These are phyloP conservation scores for Plectranthus barbatus DNA, from an alignment of 257 asterid genomes.

Conservation along the genomic window DNA sequence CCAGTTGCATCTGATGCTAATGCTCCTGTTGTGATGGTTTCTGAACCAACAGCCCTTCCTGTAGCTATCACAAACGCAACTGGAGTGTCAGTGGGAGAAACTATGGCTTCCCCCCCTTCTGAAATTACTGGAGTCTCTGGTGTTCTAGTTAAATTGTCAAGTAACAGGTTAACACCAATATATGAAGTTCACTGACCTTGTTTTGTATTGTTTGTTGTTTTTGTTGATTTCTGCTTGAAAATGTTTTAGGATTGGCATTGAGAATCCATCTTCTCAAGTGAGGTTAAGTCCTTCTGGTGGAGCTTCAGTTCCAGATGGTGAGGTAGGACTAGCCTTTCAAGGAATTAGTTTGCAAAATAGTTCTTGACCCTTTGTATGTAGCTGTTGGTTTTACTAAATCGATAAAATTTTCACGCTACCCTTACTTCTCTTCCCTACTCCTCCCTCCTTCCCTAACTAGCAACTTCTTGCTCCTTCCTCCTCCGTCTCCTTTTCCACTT, in stretches of 20 bases:
- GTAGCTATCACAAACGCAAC: conserved; percentile 26
- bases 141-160: conserved; percentile 30
- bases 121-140: conserved; percentile 32
- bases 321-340: conserved; percentile 37
- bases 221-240: conserved; percentile 11
- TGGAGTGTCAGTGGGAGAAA: conserved; percentile 36
- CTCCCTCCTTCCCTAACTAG: too few relatives aligned
- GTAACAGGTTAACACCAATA: conserved; percentile 26
- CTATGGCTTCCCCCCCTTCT: conserved; percentile 41
- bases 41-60: conserved; percentile 50
- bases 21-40: conserved; percentile 35
- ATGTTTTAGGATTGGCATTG: conserved; percentile 35
- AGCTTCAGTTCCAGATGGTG: conserved; percentile 55
- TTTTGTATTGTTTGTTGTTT: not conserved
- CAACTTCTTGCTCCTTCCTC: too few relatives aligned
- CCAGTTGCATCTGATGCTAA: conserved; percentile 42
- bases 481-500: too few relatives aligned
- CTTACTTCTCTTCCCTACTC: not conserved
- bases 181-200: conserved; percentile 13
- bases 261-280: conserved; percentile 34
- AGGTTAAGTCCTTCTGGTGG: conserved; percentile 39
- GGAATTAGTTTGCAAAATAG: conserved; percentile 9
- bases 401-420: not conserved
- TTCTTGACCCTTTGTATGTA: not conserved
- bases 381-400: not conserved